phyloP scores from a whole-genome alignment of 495 filamentous ascomycete species.

The Corynascus novoguineensis region DNA sequence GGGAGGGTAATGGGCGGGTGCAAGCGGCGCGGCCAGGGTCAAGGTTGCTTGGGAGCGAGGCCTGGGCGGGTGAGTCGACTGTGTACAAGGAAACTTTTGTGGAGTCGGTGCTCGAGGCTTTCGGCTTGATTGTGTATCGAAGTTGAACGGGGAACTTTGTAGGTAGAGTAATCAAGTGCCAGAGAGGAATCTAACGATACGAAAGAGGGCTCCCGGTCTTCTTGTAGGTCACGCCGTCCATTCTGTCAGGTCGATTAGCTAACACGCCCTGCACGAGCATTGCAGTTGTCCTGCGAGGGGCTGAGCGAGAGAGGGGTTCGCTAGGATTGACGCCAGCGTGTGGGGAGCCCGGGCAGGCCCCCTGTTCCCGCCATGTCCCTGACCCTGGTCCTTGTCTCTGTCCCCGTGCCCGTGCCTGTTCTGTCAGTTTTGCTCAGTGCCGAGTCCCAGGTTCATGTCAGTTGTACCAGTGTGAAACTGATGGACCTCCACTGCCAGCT shows the following conservation, averaged over 20 bases:
- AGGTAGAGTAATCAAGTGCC: neutral
- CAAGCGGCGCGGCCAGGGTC: neutral
- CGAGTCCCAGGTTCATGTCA: too few relatives aligned
- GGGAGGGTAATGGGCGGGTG: neutral
- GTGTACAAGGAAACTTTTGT: too few relatives aligned
- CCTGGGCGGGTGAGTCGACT: neutral
- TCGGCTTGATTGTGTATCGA: neutral
- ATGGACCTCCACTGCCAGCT: too few relatives aligned
- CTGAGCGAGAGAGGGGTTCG: constrained; percentile 8
- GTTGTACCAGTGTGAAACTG: neutral
- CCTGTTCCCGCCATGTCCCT: too few relatives aligned
- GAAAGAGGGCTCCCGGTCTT: neutral
- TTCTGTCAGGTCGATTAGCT: constrained; percentile 14
- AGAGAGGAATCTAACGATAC: neutral
- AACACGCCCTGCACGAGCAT: constrained; percentile 2
- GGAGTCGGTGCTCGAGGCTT: neutral
- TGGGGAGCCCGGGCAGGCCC: constrained; percentile 1
- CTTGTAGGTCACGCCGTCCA: constrained; percentile 12
- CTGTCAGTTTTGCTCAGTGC: constrained; percentile 5
- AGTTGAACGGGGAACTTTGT: neutral
- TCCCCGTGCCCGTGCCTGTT: neutral
- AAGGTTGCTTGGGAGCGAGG: neutral
- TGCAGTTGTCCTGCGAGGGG: constrained; percentile 15
- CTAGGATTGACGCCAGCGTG: neutral
- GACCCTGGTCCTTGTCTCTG: neutral